Base-by-base conservation (phyloP, 139 green algal genomes). In the Astrephomene gubernaculifera region DNA sequence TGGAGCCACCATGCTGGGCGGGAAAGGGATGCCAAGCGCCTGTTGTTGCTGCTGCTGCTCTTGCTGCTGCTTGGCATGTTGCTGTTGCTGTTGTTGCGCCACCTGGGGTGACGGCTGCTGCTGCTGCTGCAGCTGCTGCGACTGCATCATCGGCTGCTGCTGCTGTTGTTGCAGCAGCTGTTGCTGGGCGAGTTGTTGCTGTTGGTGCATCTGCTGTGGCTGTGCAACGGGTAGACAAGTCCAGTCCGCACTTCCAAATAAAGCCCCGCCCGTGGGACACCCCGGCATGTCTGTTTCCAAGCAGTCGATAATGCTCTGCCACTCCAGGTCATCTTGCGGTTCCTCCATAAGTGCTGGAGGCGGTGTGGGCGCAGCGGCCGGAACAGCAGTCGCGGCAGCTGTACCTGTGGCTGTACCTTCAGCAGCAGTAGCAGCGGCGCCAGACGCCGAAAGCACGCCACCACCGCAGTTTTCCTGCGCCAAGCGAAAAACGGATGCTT, bases 251-350 rank as follows among this genome's bases (percentile, higher is more conserved):
- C n/a, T n/a, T n/a, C n/a, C n/a, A n/a, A n/a, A n/a, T n/a, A n/a
- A n/a, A n/a, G n/a, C n/a, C n/a, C n/a, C n/a, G n/a, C n/a, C n/a
- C n/a, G n/a, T n/a, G n/a, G n/a, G n/a, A n/a, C n/a, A n/a, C n/a
- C n/a, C n/a, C 33, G 60, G 35, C 49, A 80, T 69, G 33, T 41
- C 39, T 10, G 63, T 38, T 22, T 84, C 78, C 31, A 84, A 25
- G 10, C 54, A 67, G 22, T 84, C 63, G 61, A 84, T 74, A 24
- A 84, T 65, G 27, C 33, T 53, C 63, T 75, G 61, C 63, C 61
- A 84, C 63, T 84, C 78, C 6, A 74, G 63, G n/a, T 74, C 61
- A 0, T 83, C 76, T 29, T 39, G 33, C 10, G 74, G 74, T 0
- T 72, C 76, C 31, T 49, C 14, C 31, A 80, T n/a, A n/a, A n/a